Evolutionary conservation across 257 asterid species (phyloP), one percentile per base, ranked within the genome.

Genomic region (Gentiana straminea): DNA sequence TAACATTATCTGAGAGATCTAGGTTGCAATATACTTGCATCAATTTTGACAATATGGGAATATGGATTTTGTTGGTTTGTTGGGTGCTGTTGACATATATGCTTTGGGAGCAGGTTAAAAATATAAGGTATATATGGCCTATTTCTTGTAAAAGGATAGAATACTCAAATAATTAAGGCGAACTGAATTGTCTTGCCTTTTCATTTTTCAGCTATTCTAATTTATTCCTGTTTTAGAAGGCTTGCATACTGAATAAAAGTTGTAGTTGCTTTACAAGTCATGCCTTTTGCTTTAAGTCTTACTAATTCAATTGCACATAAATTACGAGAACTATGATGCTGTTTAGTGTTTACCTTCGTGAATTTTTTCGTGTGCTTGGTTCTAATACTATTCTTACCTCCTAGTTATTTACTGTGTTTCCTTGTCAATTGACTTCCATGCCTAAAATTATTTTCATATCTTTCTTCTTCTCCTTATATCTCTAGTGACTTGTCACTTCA

Each of bases 381-480:
- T 13, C 57, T 52, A 1, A 33, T n/a, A 15, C 3, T 47, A 43
- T 8, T 35, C 53, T 13, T 34, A 43, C 8, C 12, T 51, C 11
- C 33, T 33, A 33, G 51, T 32, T 61, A 49, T 61, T n/a, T 51
- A 12, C 46, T 4, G 35, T 2, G 35, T 13, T 33, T 45, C n/a
- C 34, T 57, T 8, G 12, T 41, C 51, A 37, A 9, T 33, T 36
- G 2, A 34, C 58, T 8, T 52, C 13, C 8, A 1, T 33, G 48
- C 35, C 50, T 49, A 7, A 36, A 9, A 4, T 10, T 44, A 5
- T 43, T 57, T 33, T 54, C 53, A 52, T 5, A 15, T 41, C 44
- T 10, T 33, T 58, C 55, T 61, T 32, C 13, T 7, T 13, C 52
- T 61, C 60, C 50, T 61, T 68, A 70, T 87, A 91, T 96, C 98